Evolutionary conservation across 2,329 filamentous ascomycete species (phyloP), one percentile per base, ranked within the genome.

Genomic region (Exophiala viscosa): DNA sequence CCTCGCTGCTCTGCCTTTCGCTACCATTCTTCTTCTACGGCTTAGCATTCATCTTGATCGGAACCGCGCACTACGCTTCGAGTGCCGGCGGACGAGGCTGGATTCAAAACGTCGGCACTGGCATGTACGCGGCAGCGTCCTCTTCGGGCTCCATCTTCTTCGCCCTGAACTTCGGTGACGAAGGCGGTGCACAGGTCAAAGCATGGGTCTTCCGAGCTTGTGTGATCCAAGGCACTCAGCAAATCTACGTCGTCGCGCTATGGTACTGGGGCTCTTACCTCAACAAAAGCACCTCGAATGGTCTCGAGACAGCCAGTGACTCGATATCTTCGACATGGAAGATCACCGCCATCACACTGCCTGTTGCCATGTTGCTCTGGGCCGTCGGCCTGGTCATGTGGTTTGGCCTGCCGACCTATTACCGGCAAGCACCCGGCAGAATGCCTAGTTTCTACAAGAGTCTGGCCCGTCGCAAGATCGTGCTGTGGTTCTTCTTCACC

Each of bases 201-300:
- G 75, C 80, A 33, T 86, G 83, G 83, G 81, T 83, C n/a, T 84
- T 82, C 69, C 77, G 84, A 51, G 84, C 84, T 13, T 83, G 82
- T 61, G 66, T 82, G 10, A 84, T 87, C 46, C 82, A 86, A 65
- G 84, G 84, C 38, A 83, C 82, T 5, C 83, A 86, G 62, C 83
- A 86, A 63, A 72, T 83, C 57, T 87, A 86, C 65, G 76, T 84
- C 45, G 77, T 82, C 18, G 79, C 76, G 5, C 73, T 87, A 10
- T 87, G 83, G 83, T 85, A 81, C 64, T 86, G 84, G 84, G 84
- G 83, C 28, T 76, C 76, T 6, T 73, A 76, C 53, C 71, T 84
- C 41, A 76, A 77, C 11, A 70, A 70, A 48, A 65, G 70, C 1
- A 73, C 71, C 9, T 64, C 71, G 15, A 70, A 69, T 17, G 77